These are phyloP conservation scores for Fusarium incarnatum DNA, from an alignment of 2,329 filamentous ascomycete genomes.

Conservation along the genomic window DNA sequence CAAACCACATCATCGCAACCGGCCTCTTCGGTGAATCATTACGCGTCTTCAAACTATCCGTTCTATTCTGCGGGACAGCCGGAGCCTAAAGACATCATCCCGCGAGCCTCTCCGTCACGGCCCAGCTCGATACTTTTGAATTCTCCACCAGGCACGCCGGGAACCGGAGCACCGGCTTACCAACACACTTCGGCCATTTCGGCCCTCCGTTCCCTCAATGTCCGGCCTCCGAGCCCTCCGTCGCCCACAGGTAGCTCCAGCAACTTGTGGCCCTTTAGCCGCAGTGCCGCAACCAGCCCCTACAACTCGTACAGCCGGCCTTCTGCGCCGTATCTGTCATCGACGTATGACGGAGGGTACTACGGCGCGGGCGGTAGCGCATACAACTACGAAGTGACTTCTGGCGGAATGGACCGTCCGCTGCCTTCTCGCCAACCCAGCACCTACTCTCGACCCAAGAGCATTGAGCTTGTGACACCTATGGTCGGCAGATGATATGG, in stretches of 20 bases:
- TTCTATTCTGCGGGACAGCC: constrained; percentile 59
- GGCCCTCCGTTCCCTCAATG: constrained; percentile 65
- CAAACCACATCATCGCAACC: constrained; percentile 54
- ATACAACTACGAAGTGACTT: constrained; percentile 54
- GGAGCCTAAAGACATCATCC: constrained; percentile 72
- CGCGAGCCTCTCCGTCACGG: constrained; percentile 71
- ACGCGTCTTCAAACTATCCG: constrained; percentile 55
- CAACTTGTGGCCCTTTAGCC: constrained; percentile 66
- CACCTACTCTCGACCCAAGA: constrained; percentile 68
- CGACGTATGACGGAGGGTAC: constrained; percentile 64
- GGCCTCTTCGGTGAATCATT: constrained; percentile 46
- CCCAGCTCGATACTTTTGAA: constrained; percentile 66
- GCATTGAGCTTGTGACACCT: constrained; percentile 73
- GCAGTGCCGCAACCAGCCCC: constrained; percentile 64
- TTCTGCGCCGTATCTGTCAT: constrained; percentile 59
- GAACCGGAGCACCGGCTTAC: constrained; percentile 48
- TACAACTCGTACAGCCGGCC: constrained; percentile 62
- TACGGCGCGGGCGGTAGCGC: constrained; percentile 46
- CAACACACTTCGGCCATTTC: constrained; percentile 65
- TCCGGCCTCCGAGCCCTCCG: constrained; percentile 66
- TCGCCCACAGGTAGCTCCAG: constrained; percentile 60
- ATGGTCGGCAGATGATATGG: constrained; percentile 61
- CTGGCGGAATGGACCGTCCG: constrained; percentile 63
- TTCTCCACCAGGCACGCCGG: constrained; percentile 64
- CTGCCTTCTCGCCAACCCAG: constrained; percentile 67